Evolutionary conservation across 495 filamentous ascomycete genomes (phyloP), one percentile per base, ranked within the genome.

Genomic region (Xylaria telfairii): DNA sequence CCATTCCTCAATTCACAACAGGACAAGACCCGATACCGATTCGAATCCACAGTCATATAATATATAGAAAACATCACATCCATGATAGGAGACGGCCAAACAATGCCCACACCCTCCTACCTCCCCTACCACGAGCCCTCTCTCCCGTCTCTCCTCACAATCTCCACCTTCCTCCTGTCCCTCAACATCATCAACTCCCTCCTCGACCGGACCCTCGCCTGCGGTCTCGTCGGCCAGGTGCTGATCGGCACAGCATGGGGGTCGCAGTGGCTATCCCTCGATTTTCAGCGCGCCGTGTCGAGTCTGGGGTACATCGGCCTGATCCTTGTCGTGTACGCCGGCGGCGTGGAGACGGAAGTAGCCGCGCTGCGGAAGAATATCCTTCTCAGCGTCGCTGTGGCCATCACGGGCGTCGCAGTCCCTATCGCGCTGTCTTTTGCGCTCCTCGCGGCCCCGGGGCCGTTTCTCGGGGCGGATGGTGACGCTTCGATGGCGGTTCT

Each of bases 221-320:
- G 92, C 72, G 91, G 91, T 0, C 83, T 95, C 4, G 83, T 95
- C 61, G 92, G 93, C 0, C 90, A 95, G 73, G 85, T 95, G 24
- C 80, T 95, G 21, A 77, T 94, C 32, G 93, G 93, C 34, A 83
- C 92, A 4, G 83, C 89, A 37, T 95, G 88, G 84, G 91, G 92
- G 32, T 84, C 84, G 0, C 76, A 82, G 13, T 75, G 76, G 67
- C 72, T 84, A 12, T 59, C 72, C 1, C 77, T 80, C 34, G 83
- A 87, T 73, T 89, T 86, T 85, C 84, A 94, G 77, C 74, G 85
- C 3, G 82, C 83, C 0, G 85, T 93, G 53, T 86, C 91, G 10
- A 85, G 90, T 53, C 75, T 95, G n/a, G 92, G 93, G 0, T 95
- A 95, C 74, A 78, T 95, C 0, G 93, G 93, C 0, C 73, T 96